Evolutionary conservation across 805 yeast species (phyloP), one percentile per base, ranked within the genome.

Genomic region (Suhomyces emberorum): DNA sequence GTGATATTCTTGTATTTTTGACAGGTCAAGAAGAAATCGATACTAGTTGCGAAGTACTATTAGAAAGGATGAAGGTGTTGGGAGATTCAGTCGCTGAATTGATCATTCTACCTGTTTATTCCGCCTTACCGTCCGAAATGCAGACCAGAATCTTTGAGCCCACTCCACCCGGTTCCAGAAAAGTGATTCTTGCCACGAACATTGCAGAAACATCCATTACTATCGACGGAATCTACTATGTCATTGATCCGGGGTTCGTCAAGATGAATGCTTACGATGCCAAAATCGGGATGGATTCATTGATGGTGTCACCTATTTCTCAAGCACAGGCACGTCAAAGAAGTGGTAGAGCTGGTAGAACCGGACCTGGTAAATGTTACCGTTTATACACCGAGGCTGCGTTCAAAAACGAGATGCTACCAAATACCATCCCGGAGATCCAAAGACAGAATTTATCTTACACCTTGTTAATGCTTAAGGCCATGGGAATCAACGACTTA

Each of bases 151-250:
- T 93, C 31, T 93, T 93, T 59, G 95, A 86, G 50, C 87, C 95
- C 1, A 82, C 97, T 0, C 96, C 96, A 0, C 59, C 63, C 12
- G 87, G 87, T 1, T 75, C 87, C 24, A 65, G 98, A 35, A 93
- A 93, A 55, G 95, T 89, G 3, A 87, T 93, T 7, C 67, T 93
- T 38, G 98, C 98, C 0, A 93, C 98, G 1, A 91, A 91, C 51
- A 93, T 91, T 48, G 98, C 98, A 0, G 98, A 91, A 60, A 93
- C 98, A 0, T 91, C 98, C 7, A 79, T 93, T 50, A 93, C 98
- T 3, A 89, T 93, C 42, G 96, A 91, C 57, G 96, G 96, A 9
- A 83, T 93, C 23, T 82, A 72, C 45, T 93, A 80, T 54, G 98
- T 93, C 21, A 77, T 93, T 17, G 98, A 93, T 54, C 95, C 97